Conservation (phyloP, 192 early-diverging fungal genomes). For the Blastocladiella britannica region DNA sequence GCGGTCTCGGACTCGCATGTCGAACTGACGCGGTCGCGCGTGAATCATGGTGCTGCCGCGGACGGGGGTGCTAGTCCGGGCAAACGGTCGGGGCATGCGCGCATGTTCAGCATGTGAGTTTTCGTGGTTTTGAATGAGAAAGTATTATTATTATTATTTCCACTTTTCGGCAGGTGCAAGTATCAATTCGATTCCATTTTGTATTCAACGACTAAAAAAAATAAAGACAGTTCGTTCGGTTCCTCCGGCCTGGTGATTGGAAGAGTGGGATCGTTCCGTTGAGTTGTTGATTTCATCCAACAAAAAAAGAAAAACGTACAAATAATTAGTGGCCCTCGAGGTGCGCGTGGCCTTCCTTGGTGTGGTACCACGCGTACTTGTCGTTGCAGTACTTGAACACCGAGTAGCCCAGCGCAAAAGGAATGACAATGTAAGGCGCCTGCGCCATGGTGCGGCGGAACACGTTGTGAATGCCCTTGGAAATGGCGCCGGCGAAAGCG, state of each 20-base stretch:
- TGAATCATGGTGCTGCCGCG: background rate
- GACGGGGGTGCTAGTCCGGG: background rate
- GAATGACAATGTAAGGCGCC: constrained; percentile 29
- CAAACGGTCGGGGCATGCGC: background rate
- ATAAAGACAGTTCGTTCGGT: no score
- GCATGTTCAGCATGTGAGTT: background rate
- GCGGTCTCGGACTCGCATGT: background rate
- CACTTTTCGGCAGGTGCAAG: no score
- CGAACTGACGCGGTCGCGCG: background rate
- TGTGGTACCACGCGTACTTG: constrained; percentile 12
- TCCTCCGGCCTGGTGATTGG: no score
- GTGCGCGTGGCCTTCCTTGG: constrained; percentile 5
- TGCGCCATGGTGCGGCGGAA: constrained; percentile 29
- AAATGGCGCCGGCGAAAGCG: constrained; percentile 31
- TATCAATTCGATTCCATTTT: no score
- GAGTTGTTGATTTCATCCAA: no score
- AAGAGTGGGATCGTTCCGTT: no score
- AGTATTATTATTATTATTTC: no score
- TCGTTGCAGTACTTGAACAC: constrained; percentile 23
- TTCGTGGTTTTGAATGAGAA: no score
- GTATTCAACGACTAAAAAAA: no score
- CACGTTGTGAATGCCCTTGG: constrained; percentile 39
- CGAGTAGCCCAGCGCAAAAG: constrained; percentile 21
- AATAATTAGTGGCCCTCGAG: background rate
- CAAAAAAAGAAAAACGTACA: background rate